Evolutionary conservation across 108 stramenopile genomes (phyloP), one percentile per base, ranked within the genome.

Genomic region (Stephanodiscus triporus): DNA sequence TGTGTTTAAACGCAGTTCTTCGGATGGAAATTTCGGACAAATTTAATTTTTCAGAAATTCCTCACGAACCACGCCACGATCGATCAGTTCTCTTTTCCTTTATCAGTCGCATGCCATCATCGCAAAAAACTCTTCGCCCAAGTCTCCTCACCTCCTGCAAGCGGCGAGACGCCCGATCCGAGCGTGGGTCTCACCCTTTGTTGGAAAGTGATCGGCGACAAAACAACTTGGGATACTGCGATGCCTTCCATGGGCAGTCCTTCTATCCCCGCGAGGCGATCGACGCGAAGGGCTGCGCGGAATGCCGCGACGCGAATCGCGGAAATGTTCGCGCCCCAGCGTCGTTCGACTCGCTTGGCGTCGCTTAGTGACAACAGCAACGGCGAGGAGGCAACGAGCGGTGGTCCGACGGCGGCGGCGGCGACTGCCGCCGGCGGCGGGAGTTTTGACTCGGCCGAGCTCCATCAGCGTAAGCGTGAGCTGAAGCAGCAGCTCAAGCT

Each of bases 401-500:
- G 60, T 30, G 56, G 56, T 2, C 4, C 10, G 16, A 57, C 27
- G 17, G 11, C 60, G 9, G 22, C 6, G 30, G 36, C 14, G 7
- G 17, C 60, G 10, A 22, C 60, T 19, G n/a, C 58, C 27, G 30
- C 11, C 34, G 32, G 58, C 4, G 30, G 9, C 30, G 20, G 10
- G 56, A 5, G 5, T n/a, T n/a, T n/a, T n/a, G n/a, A n/a, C n/a
- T n/a, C n/a, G n/a, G 68, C 85, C 13, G 91, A 94, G 47, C 73
- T 96, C 19, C 86, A 86, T 68, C 79, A 82, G 26, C 83, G 82
- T 27, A 96, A 96, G 71, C 83, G 96, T 30, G 88, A 88, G 16
- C 32, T 96, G 58, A 96, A 96, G 68, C 86, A 88, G 49, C 89
- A 93, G 60, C 83, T 96, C n/a, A 92, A 92, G 66, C 80, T 89